A percentile compares a stretch with the other conserved stretches of the same genome.
phyloP scores from a whole-genome alignment of 1,284 basidiomycete species.

The Golubevia pallescens region DNA sequence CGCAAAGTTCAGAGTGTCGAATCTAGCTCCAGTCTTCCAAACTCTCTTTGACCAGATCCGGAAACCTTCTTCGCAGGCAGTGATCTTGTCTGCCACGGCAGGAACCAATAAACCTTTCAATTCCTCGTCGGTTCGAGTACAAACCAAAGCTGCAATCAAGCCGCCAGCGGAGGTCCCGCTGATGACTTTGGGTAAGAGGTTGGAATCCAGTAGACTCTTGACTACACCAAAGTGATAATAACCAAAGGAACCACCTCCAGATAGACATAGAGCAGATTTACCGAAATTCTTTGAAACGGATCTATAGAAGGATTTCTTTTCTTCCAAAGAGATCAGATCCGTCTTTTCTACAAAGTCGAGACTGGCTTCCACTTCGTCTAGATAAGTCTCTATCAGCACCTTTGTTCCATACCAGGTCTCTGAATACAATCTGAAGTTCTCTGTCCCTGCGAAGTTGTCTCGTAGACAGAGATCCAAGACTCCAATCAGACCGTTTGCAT shows the following conservation, averaged over 20 bases:
- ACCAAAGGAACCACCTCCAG: conserved; percentile 90
- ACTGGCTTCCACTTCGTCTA: conserved; percentile 19
- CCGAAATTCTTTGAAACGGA: conserved; percentile 86
- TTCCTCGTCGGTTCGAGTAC: conserved; percentile 89
- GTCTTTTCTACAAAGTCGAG: conserved; percentile 15
- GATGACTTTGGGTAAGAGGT: conserved; percentile 85
- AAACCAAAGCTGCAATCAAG: conserved; percentile 73
- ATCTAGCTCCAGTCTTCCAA: conserved; percentile 86
- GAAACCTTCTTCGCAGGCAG: conserved; percentile 87
- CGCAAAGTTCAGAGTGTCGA: conserved; percentile 68
- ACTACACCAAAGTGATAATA: conserved; percentile 91
- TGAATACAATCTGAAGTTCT: conserved; percentile 81
- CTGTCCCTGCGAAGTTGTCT: conserved; percentile 92
- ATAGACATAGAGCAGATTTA: conserved; percentile 86
- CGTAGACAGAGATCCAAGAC: conserved; percentile 90
- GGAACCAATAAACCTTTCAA: conserved; percentile 71
- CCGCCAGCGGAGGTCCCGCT: conserved; percentile 92
- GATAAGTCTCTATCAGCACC: conserved; percentile 67
- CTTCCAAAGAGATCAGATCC: conserved; percentile 76
- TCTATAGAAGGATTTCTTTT: conserved; percentile 91
- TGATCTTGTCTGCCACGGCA: conserved; percentile 77
- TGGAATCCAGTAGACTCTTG: conserved; percentile 86
- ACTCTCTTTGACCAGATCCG: conserved; percentile 77
- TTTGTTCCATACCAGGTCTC: conserved; percentile 90
- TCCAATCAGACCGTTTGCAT: no score